Conservation (phyloP, 192 early-diverging fungal genomes). For the Neocallimastix lanati region DNA sequence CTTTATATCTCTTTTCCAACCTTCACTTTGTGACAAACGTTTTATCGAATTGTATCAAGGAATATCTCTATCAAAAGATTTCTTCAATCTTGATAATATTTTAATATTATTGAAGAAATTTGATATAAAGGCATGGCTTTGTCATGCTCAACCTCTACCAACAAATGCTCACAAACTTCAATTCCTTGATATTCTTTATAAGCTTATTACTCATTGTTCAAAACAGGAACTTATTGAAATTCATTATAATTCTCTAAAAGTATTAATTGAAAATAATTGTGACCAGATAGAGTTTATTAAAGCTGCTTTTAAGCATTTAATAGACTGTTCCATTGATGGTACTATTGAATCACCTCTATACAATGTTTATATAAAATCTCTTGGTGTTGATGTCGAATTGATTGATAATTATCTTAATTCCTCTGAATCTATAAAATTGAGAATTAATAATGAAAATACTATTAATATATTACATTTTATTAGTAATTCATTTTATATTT, state of each 20-base stretch:
- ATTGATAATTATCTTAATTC: not conserved
- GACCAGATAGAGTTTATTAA: not conserved
- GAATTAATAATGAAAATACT: not conserved
- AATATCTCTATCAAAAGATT: not conserved
- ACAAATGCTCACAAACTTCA: not conserved
- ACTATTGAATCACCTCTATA: not conserved
- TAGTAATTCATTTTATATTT: not conserved
- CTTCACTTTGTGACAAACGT: not conserved
- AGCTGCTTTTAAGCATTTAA: not conserved
- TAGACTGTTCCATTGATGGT: not conserved
- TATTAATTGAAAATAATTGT: not conserved
- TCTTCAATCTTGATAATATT: not conserved
- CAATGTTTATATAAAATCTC: not conserved
- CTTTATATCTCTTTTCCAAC: not conserved
- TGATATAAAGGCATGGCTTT: not conserved
- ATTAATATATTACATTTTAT: not conserved
- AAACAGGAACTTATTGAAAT: not conserved
- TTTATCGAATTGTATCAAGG: not conserved
- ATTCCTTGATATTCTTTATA: not conserved
- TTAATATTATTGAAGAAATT: not conserved
- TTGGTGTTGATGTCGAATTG: not conserved
- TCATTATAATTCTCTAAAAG: not conserved
- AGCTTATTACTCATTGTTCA: not conserved
- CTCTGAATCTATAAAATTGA: not conserved
- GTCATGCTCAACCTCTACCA: not conserved